Percentiles rank a stretch among this genome's conserved stretches.
These are phyloP conservation scores for Spergularia marina DNA, from an alignment of 148 eudicot species.

Conservation along the genomic window DNA sequence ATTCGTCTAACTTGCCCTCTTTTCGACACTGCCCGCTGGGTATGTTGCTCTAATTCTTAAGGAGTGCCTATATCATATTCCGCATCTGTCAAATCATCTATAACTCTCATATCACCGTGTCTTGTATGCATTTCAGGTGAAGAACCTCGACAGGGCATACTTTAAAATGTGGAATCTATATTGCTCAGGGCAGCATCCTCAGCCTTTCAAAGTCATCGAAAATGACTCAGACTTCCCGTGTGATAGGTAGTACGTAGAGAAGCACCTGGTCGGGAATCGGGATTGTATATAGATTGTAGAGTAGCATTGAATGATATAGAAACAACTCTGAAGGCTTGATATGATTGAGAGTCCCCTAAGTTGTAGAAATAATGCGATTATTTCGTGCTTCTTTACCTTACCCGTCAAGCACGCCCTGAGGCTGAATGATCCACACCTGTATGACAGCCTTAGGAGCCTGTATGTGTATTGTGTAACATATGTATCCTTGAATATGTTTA, in stretches of 20 bases:
- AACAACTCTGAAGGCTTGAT: conserved; percentile 10
- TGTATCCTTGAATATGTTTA: conserved; percentile 3
- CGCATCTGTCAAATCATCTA: neutral
- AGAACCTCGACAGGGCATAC: conserved; percentile 71
- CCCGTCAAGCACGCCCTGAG: neutral
- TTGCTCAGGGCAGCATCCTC: conserved; percentile 67
- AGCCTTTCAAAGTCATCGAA: conserved; percentile 71
- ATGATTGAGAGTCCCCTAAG: conserved; percentile 13
- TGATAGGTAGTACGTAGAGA: conserved; percentile 35
- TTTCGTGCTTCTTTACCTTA: neutral
- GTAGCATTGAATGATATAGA: conserved; percentile 13
- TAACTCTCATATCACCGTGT: neutral
- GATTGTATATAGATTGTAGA: conserved; percentile 41
- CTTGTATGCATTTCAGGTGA: conserved; percentile 42
- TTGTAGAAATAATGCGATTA: conserved; percentile 15
- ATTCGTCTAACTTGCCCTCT: conserved; percentile 75
- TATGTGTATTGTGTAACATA: neutral
- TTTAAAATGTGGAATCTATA: conserved; percentile 88
- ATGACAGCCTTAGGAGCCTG: conserved; percentile 4
- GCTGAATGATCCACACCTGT: conserved; percentile 13
- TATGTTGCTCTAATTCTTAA: conserved; percentile 21
- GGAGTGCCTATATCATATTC: neutral
- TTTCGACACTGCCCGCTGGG: conserved; percentile 90
- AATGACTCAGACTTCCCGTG: conserved; percentile 64
- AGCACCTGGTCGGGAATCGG: conserved; percentile 26